Base-by-base conservation (phyloP, 1,284 basidiomycete genomes). In the Cutaneotrichosporon cyanovorans region DNA sequence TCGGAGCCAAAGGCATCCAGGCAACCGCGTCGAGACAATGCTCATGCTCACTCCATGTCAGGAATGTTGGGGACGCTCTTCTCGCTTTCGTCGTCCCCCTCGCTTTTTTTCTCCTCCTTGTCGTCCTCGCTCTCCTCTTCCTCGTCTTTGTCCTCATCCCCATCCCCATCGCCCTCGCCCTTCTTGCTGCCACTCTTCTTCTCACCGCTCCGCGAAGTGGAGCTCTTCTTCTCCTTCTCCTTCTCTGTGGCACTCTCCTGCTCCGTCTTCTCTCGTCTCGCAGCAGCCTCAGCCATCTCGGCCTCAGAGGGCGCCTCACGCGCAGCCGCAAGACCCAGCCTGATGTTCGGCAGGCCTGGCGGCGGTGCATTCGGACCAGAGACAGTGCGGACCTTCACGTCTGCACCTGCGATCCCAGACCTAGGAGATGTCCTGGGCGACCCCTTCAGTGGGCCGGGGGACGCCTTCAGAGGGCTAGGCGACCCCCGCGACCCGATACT, bases 241-340 rank as follows among this genome's bases (percentile, higher is more conserved):
- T 30, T 14, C 10, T 20, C 30, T 12, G 28, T 30, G 11, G 7
- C 31, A 6, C 11, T 30, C n/a, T 22, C 33, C 3, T 22, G 14
- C 42, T 35, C 37, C 28, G 18, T 18, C 35, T n/a, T n/a, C n/a
- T n/a, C n/a, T n/a, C 16, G 25, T 37, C 18, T 33, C 23, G 6
- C 28, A 40, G 32, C 25, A 5, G 10, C n/a, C 32, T 28, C 37
- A 2, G 32, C 42, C n/a, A 22, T 42, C 35, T 38, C 28, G 9
- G 25, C 28, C 15, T 20, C 32, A 15, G 14, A 19, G 21, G 48
- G 36, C 5, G 36, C 36, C 36, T 50, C 48, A 3, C 43, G 40
- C 19, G 49, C 44, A 3, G 21, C 49, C 22, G 44, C 44, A 21
- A 46, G 49, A 3, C 44, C 49, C 9, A 46, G 16, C 14, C 16